A percentile compares a stretch with the other conserved stretches of the same genome.
Conservation (phyloP, 2,329 filamentous ascomycete genomes). For the Albophoma yamanashiensis region DNA sequence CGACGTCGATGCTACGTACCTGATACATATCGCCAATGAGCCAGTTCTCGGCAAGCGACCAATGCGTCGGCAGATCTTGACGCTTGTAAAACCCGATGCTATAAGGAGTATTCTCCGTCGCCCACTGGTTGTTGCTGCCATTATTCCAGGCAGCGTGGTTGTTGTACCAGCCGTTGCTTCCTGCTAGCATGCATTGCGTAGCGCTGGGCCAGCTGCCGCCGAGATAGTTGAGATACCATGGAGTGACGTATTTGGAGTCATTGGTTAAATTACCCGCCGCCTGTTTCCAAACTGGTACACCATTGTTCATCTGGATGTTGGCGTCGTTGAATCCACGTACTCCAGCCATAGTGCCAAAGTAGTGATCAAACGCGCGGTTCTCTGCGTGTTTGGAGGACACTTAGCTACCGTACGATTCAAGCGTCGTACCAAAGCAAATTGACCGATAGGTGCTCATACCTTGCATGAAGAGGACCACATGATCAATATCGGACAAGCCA, state of each 20-base stretch:
- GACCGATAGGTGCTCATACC: constrained; percentile 10
- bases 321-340: constrained; percentile 45
- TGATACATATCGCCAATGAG: constrained; percentile 46
- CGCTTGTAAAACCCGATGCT: constrained; percentile 40
- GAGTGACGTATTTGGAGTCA: constrained; percentile 30
- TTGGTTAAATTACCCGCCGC: constrained; percentile 27
- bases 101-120: constrained; percentile 40
- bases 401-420: neutral
- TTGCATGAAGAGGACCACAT: constrained; percentile 49
- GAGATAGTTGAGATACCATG: constrained; percentile 44
- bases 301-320: constrained; percentile 39
- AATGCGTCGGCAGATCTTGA: constrained; percentile 43
- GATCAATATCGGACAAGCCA: constrained; percentile 32
- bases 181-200: constrained; percentile 43
- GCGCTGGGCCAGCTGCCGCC: constrained; percentile 37
- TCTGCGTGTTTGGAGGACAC: constrained; percentile 8
- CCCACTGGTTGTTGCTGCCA: constrained; percentile 43
- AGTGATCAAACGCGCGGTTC: constrained; percentile 30
- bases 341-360: constrained; percentile 45
- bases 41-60: constrained; percentile 42
- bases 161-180: constrained; percentile 37
- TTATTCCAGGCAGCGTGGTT: constrained; percentile 42
- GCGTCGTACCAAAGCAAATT: too few relatives aligned
- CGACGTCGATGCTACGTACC: constrained; percentile 19
- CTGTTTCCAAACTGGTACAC: constrained; percentile 35